Evolutionary conservation across 805 yeast species (phyloP).

Genomic region (Kluyveromyces dobzhanskii): DNA sequence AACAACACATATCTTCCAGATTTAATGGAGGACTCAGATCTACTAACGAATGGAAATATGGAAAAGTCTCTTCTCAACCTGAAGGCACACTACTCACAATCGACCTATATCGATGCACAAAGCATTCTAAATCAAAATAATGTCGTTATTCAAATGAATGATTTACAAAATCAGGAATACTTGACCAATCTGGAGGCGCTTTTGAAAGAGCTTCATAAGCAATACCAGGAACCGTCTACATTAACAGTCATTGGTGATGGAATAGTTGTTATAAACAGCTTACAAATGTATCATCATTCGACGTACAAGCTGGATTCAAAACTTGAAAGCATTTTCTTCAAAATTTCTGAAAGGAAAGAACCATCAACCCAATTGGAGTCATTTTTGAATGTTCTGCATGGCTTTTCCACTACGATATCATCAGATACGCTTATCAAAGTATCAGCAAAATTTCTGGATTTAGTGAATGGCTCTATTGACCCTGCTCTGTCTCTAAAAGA

Average conservation of each 20-base stretch:
- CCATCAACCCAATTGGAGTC: slow-evolving; percentile 22
- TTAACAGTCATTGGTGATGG: slow-evolving; percentile 33
- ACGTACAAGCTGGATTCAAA: slow-evolving; percentile 21
- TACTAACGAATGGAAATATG: slow-evolving; percentile 40
- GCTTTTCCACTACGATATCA: slow-evolving; percentile 35
- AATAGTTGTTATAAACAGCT: slow-evolving; percentile 22
- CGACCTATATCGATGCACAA: slow-evolving; percentile 42
- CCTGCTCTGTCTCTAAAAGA: slow-evolving; percentile 29
- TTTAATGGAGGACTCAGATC: slow-evolving; percentile 33
- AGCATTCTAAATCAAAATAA: slow-evolving; percentile 20
- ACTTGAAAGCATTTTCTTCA: slow-evolving; percentile 23
- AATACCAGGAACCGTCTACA: slow-evolving; percentile 51
- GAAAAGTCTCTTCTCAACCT: slow-evolving; percentile 37
- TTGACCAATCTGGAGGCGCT: slow-evolving; percentile 66
- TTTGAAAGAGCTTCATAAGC: slow-evolving; percentile 60
- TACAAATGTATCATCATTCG: slow-evolving; percentile 27
- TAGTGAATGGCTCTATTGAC: slow-evolving; percentile 28
- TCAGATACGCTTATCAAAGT: slow-evolving; percentile 29
- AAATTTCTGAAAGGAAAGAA: slow-evolving; percentile 13
- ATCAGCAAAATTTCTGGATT: slow-evolving; percentile 31
- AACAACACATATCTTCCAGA: slow-evolving; percentile 24
- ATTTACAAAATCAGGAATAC: slow-evolving; percentile 35
- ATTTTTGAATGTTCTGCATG: slow-evolving; percentile 29
- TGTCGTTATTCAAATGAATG: slow-evolving; percentile 15
- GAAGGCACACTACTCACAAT: slow-evolving; percentile 44